Conservation (phyloP, 2,329 filamentous ascomycete genomes). For the Gaeumannomyces sp. region DNA sequence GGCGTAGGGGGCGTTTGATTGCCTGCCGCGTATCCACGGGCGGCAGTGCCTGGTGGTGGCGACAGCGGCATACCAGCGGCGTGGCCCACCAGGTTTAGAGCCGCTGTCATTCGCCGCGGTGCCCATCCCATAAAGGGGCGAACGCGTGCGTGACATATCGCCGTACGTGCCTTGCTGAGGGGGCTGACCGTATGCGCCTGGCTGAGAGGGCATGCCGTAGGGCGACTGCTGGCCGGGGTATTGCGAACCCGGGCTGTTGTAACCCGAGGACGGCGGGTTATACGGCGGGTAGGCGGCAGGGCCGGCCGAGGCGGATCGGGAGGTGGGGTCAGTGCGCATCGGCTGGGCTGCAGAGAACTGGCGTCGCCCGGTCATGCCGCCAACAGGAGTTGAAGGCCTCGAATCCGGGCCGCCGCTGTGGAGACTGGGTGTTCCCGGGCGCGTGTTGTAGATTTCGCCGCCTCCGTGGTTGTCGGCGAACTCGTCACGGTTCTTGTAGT, state of each 20-base stretch:
- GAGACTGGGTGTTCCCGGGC: constrained; percentile 50
- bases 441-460: constrained; percentile 58
- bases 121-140: constrained; percentile 37
- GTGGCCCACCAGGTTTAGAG: constrained; percentile 43
- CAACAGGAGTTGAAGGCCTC: constrained; percentile 43
- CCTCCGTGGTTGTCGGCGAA: constrained; percentile 86
- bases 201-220: background rate
- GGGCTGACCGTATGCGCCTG: background rate
- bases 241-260: background rate
- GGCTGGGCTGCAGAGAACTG: constrained; percentile 15
- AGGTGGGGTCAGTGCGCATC: constrained; percentile 3
- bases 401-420: constrained; percentile 37
- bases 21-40: background rate
- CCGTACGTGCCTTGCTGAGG: constrained; percentile 8
- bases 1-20: background rate
- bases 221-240: constrained; percentile 3
- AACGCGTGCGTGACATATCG: constrained; percentile 30
- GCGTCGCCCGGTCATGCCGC: constrained; percentile 26
- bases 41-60: constrained; percentile 17
- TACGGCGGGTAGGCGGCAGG: constrained; percentile 1
- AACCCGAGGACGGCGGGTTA: background rate
- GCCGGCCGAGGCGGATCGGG: constrained; percentile 1
- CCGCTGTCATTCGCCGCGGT: constrained; percentile 47
- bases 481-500: constrained; percentile 84
- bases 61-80: constrained; percentile 46